Evolutionary conservation across 768 basidiomycete species (phyloP).

Genomic region (Mycena olivaceomarginata): DNA sequence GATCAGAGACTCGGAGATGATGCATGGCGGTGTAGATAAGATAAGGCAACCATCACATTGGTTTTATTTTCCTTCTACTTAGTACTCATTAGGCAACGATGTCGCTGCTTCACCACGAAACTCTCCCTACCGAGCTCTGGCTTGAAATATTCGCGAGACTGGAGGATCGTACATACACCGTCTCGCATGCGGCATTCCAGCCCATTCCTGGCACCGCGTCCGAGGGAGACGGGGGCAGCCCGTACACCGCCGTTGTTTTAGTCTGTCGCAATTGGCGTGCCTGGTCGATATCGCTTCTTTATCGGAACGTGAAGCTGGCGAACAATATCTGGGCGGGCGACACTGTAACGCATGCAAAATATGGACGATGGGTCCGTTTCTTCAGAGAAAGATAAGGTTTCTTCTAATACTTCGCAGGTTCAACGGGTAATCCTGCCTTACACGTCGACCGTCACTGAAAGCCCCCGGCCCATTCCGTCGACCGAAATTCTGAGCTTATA

Average conservation of each 20-base stretch:
- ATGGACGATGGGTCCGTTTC: constrained; percentile 56
- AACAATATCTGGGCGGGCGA: constrained; percentile 43
- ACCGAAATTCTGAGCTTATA: constrained; percentile 71
- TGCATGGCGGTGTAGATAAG: too few relatives aligned
- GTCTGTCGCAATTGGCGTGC: constrained; percentile 77
- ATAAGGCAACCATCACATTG: too few relatives aligned
- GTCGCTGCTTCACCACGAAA: constrained; percentile 40
- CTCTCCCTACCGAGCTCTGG: constrained; percentile 74
- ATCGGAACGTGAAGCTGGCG: constrained; percentile 71
- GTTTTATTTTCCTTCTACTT: too few relatives aligned
- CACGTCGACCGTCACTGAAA: constrained; percentile 66
- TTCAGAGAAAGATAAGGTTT: constrained; percentile 18
- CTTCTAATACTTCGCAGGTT: constrained; percentile 57
- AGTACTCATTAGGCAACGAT: too few relatives aligned
- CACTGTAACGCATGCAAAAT: constrained; percentile 53
- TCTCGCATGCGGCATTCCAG: constrained; percentile 70
- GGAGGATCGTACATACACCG: constrained; percentile 45
- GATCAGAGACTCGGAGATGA: too few relatives aligned
- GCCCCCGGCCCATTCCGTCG: constrained; percentile 53
- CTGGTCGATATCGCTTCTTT: constrained; percentile 68
- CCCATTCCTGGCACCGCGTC: constrained; percentile 48
- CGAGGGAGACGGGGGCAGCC: constrained; percentile 56
- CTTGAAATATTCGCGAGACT: constrained; percentile 65
- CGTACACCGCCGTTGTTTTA: constrained; percentile 60
- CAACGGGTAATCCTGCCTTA: constrained; percentile 78